Conservation (phyloP, 805 yeast species). For the Nakazawaea siamensis region DNA sequence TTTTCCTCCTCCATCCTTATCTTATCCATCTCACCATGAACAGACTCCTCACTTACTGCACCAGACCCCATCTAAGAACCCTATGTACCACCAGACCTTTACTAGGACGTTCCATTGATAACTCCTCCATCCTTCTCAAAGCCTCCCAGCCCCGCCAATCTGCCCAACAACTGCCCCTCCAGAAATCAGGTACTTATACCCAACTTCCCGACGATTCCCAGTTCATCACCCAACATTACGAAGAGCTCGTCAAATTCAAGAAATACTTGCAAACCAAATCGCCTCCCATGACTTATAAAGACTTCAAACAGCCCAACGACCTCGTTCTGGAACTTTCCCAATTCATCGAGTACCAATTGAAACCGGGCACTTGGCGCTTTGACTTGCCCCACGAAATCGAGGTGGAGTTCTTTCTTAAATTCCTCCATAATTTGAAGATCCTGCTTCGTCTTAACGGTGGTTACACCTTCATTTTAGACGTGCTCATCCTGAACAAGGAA, state of each 20-base stretch:
- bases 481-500: conserved; percentile 40
- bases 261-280: conserved; percentile 17
- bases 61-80: no score
- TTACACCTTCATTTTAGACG: conserved; percentile 48
- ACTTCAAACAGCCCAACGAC: conserved; percentile 29
- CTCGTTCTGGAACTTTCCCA: conserved; percentile 30
- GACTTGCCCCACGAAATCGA: conserved; percentile 6
- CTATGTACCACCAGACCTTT: no score
- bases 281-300: conserved; percentile 24
- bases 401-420: conserved; percentile 19
- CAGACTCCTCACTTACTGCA: no score
- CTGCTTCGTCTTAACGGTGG: conserved; percentile 48
- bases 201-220: conserved; percentile 48
- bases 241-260: conserved; percentile 28
- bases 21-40: no score
- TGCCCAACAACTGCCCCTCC: no score
- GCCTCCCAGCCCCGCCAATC: no score
- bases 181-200: conserved; percentile 19
- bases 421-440: conserved; percentile 32
- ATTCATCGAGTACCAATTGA: conserved; percentile 21
- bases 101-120: no score
- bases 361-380: conserved; percentile 5
- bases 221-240: conserved; percentile 40
- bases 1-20: no score
- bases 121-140: no score